Percentiles rank a stretch among this genome's conserved stretches.
Evolutionary conservation across 441 rosid species (phyloP).

Genomic region (Lepidium campestre): DNA sequence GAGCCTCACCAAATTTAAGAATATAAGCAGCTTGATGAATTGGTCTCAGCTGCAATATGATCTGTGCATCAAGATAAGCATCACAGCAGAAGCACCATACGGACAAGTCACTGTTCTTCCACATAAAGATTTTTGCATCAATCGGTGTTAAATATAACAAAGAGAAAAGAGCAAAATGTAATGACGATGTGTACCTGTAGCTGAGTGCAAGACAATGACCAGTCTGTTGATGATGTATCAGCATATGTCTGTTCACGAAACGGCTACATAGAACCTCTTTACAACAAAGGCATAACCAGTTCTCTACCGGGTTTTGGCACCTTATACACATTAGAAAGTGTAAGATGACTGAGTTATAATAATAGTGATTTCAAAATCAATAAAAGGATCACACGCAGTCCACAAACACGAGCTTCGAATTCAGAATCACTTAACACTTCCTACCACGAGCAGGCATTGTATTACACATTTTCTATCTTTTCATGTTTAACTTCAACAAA

Average conservation of each 20-base stretch:
- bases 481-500: neutral
- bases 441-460: neutral
- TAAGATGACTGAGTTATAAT: neutral
- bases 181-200: slow-evolving; percentile 46
- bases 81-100: slow-evolving; percentile 88
- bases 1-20: slow-evolving; percentile 78
- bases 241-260: slow-evolving; percentile 83
- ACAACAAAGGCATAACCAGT: slow-evolving; percentile 82
- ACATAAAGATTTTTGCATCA: neutral
- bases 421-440: neutral
- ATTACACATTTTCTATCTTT: neutral
- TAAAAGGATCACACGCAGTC: neutral
- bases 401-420: neutral
- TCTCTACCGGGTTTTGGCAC: slow-evolving; percentile 74
- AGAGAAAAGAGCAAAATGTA: neutral
- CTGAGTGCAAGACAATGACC: slow-evolving; percentile 73
- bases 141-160: too few relatives aligned
- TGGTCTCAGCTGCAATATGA: slow-evolving; percentile 54
- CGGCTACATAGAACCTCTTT: slow-evolving; percentile 91
- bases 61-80: slow-evolving; percentile 73
- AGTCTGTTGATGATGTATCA: slow-evolving; percentile 55
- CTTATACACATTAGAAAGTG: slow-evolving; percentile 28
- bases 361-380: neutral
- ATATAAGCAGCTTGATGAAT: slow-evolving; percentile 63
- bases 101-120: slow-evolving; percentile 62